A percentile compares a stretch with the other conserved stretches of the same genome.
These are phyloP conservation scores for Talinum fruticosum DNA, from an alignment of 148 eudicot species.

Conservation along the genomic window DNA sequence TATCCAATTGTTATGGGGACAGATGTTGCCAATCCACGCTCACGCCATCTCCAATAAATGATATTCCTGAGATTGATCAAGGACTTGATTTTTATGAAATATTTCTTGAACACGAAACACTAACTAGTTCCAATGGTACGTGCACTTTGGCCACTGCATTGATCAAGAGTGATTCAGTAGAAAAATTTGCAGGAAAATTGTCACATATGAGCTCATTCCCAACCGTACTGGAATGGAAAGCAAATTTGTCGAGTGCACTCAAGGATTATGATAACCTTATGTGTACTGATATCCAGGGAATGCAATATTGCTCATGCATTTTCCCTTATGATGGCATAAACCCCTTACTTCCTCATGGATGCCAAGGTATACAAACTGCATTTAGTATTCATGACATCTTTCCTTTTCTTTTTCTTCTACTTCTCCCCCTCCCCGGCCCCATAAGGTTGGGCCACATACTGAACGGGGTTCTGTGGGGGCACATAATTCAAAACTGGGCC, in stretches of 20 bases:
- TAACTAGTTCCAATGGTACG: not conserved
- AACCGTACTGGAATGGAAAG: slow-evolving; percentile 10
- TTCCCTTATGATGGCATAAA: slow-evolving; percentile 15
- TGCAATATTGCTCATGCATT: too few relatives aligned
- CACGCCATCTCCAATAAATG: not conserved
- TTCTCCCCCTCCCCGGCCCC: too few relatives aligned
- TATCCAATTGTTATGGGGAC: slow-evolving; percentile 4
- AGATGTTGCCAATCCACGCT: slow-evolving; percentile 26
- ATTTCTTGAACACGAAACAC: not conserved
- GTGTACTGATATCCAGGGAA: too few relatives aligned
- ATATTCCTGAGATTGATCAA: not conserved
- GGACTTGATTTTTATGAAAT: slow-evolving; percentile 17
- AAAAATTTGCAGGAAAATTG: not conserved
- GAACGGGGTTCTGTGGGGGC: too few relatives aligned
- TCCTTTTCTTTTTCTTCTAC: too few relatives aligned
- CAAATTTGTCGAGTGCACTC: not conserved
- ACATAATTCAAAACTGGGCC: too few relatives aligned
- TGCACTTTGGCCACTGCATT: slow-evolving; percentile 19
- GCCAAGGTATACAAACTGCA: slow-evolving; percentile 11
- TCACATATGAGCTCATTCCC: not conserved
- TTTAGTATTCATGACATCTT: not conserved
- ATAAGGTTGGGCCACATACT: too few relatives aligned
- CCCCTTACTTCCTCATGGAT: slow-evolving; percentile 20
- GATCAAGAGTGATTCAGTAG: not conserved
- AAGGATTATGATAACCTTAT: not conserved